Conservation (phyloP, 2,329 filamentous ascomycete genomes). For the Chaetomiaceae sp. region DNA sequence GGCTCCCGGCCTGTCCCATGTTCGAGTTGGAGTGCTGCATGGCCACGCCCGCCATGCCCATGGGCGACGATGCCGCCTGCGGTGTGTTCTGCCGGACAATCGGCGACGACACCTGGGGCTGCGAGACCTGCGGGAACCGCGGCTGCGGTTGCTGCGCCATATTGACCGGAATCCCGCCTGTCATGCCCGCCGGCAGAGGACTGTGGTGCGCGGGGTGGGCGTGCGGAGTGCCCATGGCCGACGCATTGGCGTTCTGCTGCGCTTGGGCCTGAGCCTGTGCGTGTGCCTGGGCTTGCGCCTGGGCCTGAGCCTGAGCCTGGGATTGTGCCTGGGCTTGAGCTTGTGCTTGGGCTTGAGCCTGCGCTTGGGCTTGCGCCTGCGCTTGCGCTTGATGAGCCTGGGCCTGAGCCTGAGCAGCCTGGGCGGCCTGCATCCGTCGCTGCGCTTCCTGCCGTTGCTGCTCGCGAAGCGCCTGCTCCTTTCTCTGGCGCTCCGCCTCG, state of each 20-base stretch:
- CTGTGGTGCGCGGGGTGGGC: slow-evolving; percentile 41
- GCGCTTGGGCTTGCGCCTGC: slow-evolving; percentile 29
- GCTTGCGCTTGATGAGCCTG: slow-evolving; percentile 25
- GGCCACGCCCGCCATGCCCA: slow-evolving; percentile 51
- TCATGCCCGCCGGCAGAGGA: slow-evolving; percentile 39
- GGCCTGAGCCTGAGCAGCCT: slow-evolving; percentile 24
- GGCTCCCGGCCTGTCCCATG: slow-evolving; percentile 57
- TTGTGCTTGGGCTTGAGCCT: slow-evolving; percentile 25
- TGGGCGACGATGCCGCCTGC: slow-evolving; percentile 61
- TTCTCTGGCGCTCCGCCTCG: slow-evolving; percentile 42
- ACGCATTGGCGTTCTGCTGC: slow-evolving; percentile 30
- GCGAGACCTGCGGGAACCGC: slow-evolving; percentile 54
- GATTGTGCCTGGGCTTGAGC: slow-evolving; percentile 25
- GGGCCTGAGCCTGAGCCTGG: slow-evolving; percentile 29
- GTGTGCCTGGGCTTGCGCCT: slow-evolving; percentile 26
- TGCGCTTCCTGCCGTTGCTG: slow-evolving; percentile 32
- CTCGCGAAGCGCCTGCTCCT: slow-evolving; percentile 31
- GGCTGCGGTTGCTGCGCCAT: slow-evolving; percentile 41
- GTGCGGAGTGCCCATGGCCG: slow-evolving; percentile 38
- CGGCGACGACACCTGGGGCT: slow-evolving; percentile 65
- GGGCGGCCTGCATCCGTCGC: slow-evolving; percentile 23
- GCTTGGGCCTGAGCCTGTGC: slow-evolving; percentile 25
- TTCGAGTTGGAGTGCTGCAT: slow-evolving; percentile 65
- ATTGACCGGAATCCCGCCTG: slow-evolving; percentile 35
- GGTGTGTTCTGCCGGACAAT: slow-evolving; percentile 59